Evolutionary conservation across 352 stramenopile genomes (phyloP).

Genomic region (Phytophthora meadii): DNA sequence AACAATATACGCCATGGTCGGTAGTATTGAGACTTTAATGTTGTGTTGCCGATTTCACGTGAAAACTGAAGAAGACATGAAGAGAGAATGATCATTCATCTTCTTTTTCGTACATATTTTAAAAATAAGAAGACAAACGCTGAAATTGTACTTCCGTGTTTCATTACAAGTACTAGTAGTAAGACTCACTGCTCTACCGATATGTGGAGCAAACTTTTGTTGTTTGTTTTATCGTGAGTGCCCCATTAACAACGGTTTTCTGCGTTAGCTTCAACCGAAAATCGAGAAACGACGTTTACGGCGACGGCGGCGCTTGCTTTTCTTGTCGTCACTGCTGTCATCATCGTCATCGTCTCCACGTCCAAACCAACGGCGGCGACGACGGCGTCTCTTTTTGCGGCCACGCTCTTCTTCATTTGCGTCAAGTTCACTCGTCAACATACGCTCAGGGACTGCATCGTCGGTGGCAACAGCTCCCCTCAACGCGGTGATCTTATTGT

Average conservation of each 20-base stretch:
- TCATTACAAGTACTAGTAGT: too few relatives aligned
- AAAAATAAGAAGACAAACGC: too few relatives aligned
- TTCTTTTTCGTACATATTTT: too few relatives aligned
- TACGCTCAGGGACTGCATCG: background rate
- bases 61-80: too few relatives aligned
- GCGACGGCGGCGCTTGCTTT: background rate
- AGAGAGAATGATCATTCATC: too few relatives aligned
- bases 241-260: background rate
- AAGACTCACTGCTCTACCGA: too few relatives aligned
- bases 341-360: background rate
- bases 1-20: slow-evolving; percentile 30
- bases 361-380: background rate
- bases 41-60: background rate
- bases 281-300: background rate
- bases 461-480: background rate
- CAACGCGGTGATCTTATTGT: slow-evolving; percentile 2
- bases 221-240: too few relatives aligned
- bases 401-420: slow-evolving; percentile 3
- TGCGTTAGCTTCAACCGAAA: background rate
- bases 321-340: background rate
- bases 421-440: slow-evolving; percentile 6
- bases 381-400: background rate
- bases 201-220: too few relatives aligned
- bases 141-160: too few relatives aligned
- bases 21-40: slow-evolving; percentile 5